These are phyloP conservation scores for Chaetomidium leptoderma DNA, from an alignment of 495 filamentous ascomycete species.

Conservation along the genomic window DNA sequence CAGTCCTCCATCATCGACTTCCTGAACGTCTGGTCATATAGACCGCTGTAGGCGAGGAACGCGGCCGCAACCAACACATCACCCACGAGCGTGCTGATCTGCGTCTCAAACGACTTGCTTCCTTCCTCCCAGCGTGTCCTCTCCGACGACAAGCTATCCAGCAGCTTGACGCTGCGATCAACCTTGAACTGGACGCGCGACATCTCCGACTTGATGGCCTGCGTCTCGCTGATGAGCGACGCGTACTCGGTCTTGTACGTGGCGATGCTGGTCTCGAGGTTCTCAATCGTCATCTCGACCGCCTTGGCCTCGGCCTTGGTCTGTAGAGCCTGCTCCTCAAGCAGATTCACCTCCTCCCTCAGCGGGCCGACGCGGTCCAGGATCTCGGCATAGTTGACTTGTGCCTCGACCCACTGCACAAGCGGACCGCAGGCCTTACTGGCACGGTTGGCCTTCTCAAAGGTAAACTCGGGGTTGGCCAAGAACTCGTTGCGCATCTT, in stretches of 20 bases:
- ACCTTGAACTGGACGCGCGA: constrained; percentile 94
- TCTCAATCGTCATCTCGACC: constrained; percentile 78
- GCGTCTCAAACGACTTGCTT: constrained; percentile 95
- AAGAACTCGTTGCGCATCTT: constrained; percentile 94
- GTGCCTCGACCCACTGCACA: constrained; percentile 95
- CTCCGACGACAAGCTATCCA: constrained; percentile 93
- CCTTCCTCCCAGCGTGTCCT: constrained; percentile 89
- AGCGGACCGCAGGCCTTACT: constrained; percentile 95
- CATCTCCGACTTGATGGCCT: constrained; percentile 97
- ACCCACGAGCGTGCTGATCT: constrained; percentile 93
- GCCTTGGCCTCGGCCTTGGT: constrained; percentile 93
- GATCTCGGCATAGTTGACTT: constrained; percentile 96
- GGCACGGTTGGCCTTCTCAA: constrained; percentile 89
- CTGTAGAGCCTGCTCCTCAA: constrained; percentile 84
- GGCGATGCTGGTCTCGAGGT: constrained; percentile 83
- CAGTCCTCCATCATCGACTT: constrained; percentile 98
- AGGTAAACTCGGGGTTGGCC: constrained; percentile 89
- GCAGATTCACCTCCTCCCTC: constrained; percentile 78
- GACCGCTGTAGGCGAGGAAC: constrained; percentile 95
- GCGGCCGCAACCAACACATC: constrained; percentile 92
- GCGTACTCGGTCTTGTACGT: constrained; percentile 98
- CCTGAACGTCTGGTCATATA: constrained; percentile 96
- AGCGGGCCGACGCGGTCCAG: constrained; percentile 91
- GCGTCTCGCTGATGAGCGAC: constrained; percentile 90
- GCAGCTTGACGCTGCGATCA: constrained; percentile 86